phyloP scores from a whole-genome alignment of 2,329 filamentous ascomycete genomes.

The Cercospora citrullina region DNA sequence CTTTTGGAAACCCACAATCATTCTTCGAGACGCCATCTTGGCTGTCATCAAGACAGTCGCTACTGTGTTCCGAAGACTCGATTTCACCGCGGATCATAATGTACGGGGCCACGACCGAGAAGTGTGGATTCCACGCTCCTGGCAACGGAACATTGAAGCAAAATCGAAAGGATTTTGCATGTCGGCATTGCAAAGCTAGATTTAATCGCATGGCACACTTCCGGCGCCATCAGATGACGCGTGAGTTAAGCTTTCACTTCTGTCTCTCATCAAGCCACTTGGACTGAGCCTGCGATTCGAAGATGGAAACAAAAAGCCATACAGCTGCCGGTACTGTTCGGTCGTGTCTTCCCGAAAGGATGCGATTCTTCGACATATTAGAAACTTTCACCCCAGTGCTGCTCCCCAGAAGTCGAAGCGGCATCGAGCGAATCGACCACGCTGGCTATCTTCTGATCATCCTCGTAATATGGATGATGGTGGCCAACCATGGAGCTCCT shows the following conservation, averaged over 20 bases:
- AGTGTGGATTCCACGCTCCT: background rate
- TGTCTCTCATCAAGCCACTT: background rate
- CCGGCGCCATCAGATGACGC: background rate
- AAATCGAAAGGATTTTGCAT: background rate
- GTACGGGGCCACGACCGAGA: background rate
- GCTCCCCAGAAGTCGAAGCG: too few species aligned
- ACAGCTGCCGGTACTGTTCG: too few species aligned
- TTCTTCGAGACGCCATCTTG: background rate
- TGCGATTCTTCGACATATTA: too few species aligned
- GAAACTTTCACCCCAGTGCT: too few species aligned
- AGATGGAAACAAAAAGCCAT: background rate
- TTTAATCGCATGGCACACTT: background rate
- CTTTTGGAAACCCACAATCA: background rate
- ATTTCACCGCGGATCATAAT: background rate
- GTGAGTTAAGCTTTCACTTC: background rate
- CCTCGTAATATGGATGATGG: too few species aligned
- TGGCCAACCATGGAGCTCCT: too few species aligned
- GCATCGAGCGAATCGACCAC: too few species aligned
- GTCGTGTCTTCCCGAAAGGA: too few species aligned
- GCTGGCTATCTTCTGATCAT: too few species aligned
- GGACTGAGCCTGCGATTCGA: background rate
- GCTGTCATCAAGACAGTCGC: background rate
- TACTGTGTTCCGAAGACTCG: background rate
- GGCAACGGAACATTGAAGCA: background rate
- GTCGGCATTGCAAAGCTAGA: background rate